Conservation (phyloP, 768 basidiomycete species). For the Boletus speciosus region DNA sequence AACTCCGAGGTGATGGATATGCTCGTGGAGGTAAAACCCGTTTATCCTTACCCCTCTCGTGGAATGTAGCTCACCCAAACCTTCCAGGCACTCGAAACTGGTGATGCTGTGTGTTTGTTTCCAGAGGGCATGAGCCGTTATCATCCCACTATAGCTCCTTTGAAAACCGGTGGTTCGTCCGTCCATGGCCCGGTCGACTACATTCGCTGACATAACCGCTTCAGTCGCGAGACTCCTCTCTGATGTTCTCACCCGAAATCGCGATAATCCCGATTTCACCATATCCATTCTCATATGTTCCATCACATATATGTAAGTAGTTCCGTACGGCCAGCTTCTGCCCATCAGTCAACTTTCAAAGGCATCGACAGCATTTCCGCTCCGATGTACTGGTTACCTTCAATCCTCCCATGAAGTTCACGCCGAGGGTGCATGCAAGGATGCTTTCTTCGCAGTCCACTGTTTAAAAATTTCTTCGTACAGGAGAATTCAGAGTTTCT, state of each 20-base stretch:
- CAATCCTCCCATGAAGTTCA: constrained; percentile 64
- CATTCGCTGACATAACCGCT: not conserved
- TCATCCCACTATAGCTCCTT: constrained; percentile 80
- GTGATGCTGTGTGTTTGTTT: constrained; percentile 80
- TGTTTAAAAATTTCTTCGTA: constrained; percentile 1
- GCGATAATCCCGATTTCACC: constrained; percentile 64
- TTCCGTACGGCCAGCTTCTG: not conserved
- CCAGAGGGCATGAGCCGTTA: constrained; percentile 86
- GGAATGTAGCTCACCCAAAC: constrained; percentile 8
- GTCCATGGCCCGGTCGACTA: not conserved
- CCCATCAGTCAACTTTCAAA: constrained; percentile 25
- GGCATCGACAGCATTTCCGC: constrained; percentile 84
- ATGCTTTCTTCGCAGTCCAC: not conserved
- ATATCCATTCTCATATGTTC: constrained; percentile 74
- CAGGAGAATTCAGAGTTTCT: constrained; percentile 72
- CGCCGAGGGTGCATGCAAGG: constrained; percentile 40
- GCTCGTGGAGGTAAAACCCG: constrained; percentile 54
- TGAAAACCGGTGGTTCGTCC: constrained; percentile 77
- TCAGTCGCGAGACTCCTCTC: constrained; percentile 79
- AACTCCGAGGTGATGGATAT: constrained; percentile 68
- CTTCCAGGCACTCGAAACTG: constrained; percentile 63
- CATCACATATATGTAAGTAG: constrained; percentile 71
- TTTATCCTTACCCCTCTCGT: not conserved
- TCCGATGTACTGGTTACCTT: constrained; percentile 86
- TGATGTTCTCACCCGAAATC: constrained; percentile 69